Base-by-base conservation (phyloP, 345 rosid species). In the Rhodamnia argentea region DNA sequence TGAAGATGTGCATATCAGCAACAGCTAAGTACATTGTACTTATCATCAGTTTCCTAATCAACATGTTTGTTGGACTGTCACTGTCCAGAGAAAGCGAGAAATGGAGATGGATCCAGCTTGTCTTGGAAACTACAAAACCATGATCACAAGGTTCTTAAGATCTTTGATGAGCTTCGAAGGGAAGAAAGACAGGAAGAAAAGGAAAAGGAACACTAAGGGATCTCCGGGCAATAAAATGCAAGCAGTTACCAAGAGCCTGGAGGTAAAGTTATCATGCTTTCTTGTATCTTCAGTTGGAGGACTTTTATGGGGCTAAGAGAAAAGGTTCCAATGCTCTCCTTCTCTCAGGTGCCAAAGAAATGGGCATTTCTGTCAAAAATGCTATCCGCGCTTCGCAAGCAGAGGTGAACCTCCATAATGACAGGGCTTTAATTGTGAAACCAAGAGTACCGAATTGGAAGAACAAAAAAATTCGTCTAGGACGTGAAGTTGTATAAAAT, bases 271-370 rank as follows among this genome's bases (percentile, higher is more conserved):
- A 20, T 51, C 5, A 50, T n/a, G 24, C 24, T 37, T 75, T 32
- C 24, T 18, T 5, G 81, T 37, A 22, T 70, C 81, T 70, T 70
- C 14, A 18, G 81, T 37, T 37, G 22, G 81, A 70, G 81, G 81
- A 70, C 37, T 32, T 70, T 22, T 13, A 70, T 18, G 2, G 47
- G 6, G 81, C 26, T 0, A 37, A 64, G 76, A 64, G 81, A 70
- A 70, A 70, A 70, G 81, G 47, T 70, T 70, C 47, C 18, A 70
- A 70, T 37, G 24, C 47, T 29, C 62, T n/a, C 7, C 18, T 76
- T 42, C 57, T 86, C 88, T 54, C 92, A 91, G 93, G 82, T 81
- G 83, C 90, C 62, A 51, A 86, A 88, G 87, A 90, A 87, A 57
- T 85, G 59, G 85, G 87, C 88, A 13, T 87, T 86, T 55, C 24